Evolutionary conservation across 345 rosid species (phyloP), one percentile per base, ranked within the genome.

Genomic region (Pugionium cornutum): DNA sequence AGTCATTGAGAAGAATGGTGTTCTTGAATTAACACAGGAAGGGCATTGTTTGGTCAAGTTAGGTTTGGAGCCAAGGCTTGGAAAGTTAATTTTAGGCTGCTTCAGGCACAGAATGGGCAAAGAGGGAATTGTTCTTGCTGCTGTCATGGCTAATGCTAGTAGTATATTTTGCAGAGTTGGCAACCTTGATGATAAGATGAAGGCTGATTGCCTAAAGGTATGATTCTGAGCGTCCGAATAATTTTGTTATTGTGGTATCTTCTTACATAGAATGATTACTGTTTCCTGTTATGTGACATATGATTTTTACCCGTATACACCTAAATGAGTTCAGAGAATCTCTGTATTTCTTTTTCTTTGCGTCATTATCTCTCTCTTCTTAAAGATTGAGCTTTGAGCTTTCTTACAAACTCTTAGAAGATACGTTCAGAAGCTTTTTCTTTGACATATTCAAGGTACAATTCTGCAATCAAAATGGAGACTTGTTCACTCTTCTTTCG

Each of bases 141-240:
- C 95, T 67, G 83, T 87, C 64, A 87, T 86, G 92, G 84, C 89
- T 46, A 92, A 92, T 70, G 87, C 96, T 5, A 89, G 90, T 59
- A 84, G 85, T 78, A 83, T 92, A 76, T 92, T 92, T 71, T 92
- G 96, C 71, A 83, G 96, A 81, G 88, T 86, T 77, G 98, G 97
- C 44, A 81, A 66, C 70, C 49, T 73, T 67, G 82, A 73, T 48
- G 85, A 89, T 55, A 92, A 89, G 75, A 75, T 67, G 62, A 92
- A 85, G 74, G 83, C 96, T 61, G 95, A 92, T 65, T 65, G 90
- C 67, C 84, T 78, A 64, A 91, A 91, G 84, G 77, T 73, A 67
- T 53, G 68, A 37, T 37, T 46, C 67, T 44, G 44, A 43, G 66
- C 55, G 52, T 30, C 18, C 1, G 1, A 28, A 41, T 58, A 47